A percentile compares a stretch with the other conserved stretches of the same genome.
phyloP scores from a whole-genome alignment of 176 grass and related monocot species.

The Ananas comosus region DNA sequence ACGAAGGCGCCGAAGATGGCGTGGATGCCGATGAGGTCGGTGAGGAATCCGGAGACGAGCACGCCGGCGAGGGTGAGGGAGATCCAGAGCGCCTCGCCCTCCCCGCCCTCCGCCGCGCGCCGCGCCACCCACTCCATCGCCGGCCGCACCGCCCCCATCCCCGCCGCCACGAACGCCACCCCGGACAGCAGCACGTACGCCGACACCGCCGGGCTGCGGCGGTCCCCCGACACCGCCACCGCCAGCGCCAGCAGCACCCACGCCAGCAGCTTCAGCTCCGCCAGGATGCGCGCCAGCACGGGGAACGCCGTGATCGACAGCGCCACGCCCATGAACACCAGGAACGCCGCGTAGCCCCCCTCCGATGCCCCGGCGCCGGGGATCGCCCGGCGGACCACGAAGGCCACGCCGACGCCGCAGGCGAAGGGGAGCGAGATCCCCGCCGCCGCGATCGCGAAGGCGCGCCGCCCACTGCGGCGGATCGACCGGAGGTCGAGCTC shows the following conservation, averaged over 20 bases:
- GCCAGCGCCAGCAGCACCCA: constrained; percentile 76
- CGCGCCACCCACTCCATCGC: constrained; percentile 57
- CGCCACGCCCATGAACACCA: constrained; percentile 84
- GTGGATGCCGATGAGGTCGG: constrained; percentile 82
- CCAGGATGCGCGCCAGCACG: constrained; percentile 75
- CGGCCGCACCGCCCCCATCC: constrained; percentile 37
- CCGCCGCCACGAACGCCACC: constrained; percentile 36
- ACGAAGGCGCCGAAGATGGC: constrained; percentile 86
- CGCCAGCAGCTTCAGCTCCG: constrained; percentile 65
- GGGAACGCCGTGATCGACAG: constrained; percentile 89
- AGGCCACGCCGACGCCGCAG: constrained; percentile 58
- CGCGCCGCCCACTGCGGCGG: constrained; percentile 35
- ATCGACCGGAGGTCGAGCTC: constrained; percentile 78
- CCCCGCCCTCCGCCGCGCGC: constrained; percentile 21
- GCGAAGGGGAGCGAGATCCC: constrained; percentile 71
- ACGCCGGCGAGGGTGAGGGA: constrained; percentile 43
- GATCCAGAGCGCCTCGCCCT: constrained; percentile 36
- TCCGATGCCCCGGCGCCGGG: constrained; percentile 45
- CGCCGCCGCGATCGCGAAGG: constrained; percentile 52
- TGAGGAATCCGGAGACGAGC: constrained; percentile 42
- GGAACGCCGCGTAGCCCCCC: constrained; percentile 46
- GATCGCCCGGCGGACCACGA: constrained; percentile 40
- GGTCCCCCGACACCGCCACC: constrained; percentile 43
- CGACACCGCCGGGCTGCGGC: constrained; percentile 35
- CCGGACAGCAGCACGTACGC: constrained; percentile 66